phyloP scores from a whole-genome alignment of 139 green algal genomes.

The Haematococcus lacustris region DNA sequence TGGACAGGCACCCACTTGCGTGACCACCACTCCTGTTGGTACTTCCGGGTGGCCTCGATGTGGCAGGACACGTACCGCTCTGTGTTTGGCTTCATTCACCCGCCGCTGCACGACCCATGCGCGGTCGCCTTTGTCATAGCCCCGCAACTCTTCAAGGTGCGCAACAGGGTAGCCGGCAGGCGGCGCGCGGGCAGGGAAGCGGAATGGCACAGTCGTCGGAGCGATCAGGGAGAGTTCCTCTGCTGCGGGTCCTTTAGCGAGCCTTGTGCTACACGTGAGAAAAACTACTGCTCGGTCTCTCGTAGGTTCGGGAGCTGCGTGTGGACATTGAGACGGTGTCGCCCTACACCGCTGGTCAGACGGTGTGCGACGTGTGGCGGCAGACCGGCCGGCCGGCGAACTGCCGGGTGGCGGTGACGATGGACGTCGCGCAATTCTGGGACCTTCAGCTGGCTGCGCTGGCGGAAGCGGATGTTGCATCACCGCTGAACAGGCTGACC shows the following conservation, averaged over 20 bases:
- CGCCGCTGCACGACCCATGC: conserved; percentile 90
- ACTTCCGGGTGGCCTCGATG: conserved; percentile 41
- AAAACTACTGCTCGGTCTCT: too few relatives aligned
- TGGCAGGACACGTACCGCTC: conserved; percentile 53
- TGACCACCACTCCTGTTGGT: too few relatives aligned
- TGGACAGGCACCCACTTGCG: too few relatives aligned
- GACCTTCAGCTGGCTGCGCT: conserved; percentile 42
- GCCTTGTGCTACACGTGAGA: too few relatives aligned
- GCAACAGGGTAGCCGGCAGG: neutral
- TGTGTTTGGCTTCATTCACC: conserved; percentile 75
- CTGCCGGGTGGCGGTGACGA: conserved; percentile 43
- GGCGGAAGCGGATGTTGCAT: conserved; percentile 27
- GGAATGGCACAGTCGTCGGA: neutral
- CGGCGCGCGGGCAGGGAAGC: neutral
- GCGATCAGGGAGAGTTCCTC: neutral
- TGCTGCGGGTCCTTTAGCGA: too few relatives aligned
- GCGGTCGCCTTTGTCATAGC: conserved; percentile 76
- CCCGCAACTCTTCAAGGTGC: conserved; percentile 67
- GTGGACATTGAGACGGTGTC: conserved; percentile 77
- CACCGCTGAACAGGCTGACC: conserved; percentile 30
- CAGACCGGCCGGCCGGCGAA: conserved; percentile 45
- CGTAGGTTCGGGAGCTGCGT: conserved; percentile 38
- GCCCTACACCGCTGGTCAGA: conserved; percentile 63
- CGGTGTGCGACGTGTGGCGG: conserved; percentile 73
- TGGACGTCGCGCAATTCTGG: conserved; percentile 58